Conservation (phyloP, 2,329 filamentous ascomycete genomes). For the Xylaria multiplex region DNA sequence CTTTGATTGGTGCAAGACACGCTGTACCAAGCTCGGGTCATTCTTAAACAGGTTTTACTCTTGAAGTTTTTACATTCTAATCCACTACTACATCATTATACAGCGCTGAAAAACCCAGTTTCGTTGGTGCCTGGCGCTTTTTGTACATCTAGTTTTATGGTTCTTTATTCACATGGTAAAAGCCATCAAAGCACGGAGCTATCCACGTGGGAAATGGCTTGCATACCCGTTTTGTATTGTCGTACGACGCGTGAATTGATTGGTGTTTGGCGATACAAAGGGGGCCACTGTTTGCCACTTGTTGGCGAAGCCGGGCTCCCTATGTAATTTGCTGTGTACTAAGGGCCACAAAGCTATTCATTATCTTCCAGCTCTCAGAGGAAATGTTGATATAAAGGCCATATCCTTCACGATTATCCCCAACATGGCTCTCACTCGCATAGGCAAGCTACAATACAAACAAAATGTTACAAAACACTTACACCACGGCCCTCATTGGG, state of each 20-base stretch:
- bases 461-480: conserved; percentile 28
- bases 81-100: too few species aligned
- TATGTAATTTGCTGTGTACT: not conserved
- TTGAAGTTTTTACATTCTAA: too few species aligned
- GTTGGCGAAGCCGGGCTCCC: not conserved
- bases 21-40: too few species aligned
- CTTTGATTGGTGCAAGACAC: too few species aligned
- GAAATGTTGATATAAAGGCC: not conserved
- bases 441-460: not conserved
- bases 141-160: not conserved
- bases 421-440: not conserved
- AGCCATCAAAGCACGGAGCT: conserved; percentile 8
- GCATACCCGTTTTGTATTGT: conserved; percentile 2
- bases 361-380: not conserved
- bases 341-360: conserved; percentile 24
- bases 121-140: not conserved
- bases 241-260: not conserved
- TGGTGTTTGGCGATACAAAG: conserved; percentile 1
- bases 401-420: too few species aligned
- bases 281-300: not conserved
- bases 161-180: conserved; percentile 22
- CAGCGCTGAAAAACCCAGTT: too few species aligned
- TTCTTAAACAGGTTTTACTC: too few species aligned
- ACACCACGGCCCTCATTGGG: conserved; percentile 27
- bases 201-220: not conserved